These are phyloP conservation scores for Cutaneotrichosporon sp. DNA, from an alignment of 1,284 basidiomycete genomes.

Conservation along the genomic window DNA sequence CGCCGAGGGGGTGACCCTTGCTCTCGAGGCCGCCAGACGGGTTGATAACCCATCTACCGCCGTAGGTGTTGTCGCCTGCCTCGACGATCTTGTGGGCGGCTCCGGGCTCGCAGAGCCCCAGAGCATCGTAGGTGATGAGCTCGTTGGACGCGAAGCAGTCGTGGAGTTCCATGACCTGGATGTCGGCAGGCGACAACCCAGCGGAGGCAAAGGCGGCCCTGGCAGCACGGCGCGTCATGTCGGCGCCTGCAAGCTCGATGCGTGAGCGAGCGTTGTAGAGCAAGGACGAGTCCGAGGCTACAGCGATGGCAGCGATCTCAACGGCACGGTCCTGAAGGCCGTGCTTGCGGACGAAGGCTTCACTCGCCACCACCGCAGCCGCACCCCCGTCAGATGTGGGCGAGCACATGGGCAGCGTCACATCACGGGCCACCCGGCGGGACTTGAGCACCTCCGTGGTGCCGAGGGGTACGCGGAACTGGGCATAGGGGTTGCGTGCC, in stretches of 20 bases:
- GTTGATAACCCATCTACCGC: constrained; percentile 28
- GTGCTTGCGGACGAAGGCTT: constrained; percentile 22
- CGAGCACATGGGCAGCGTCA: constrained; percentile 28
- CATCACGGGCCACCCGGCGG: constrained; percentile 24
- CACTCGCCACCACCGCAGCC: constrained; percentile 18
- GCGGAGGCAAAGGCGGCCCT: constrained; percentile 20
- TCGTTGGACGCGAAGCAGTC: constrained; percentile 30
- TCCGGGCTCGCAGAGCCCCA: constrained; percentile 19
- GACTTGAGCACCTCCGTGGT: constrained; percentile 16
- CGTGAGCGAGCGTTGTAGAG: constrained; percentile 24
- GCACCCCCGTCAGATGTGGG: constrained; percentile 25
- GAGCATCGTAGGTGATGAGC: constrained; percentile 26
- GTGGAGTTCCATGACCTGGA: constrained; percentile 30
- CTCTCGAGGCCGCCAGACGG: constrained; percentile 25
- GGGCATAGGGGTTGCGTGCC: constrained; percentile 25
- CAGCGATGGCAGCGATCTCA: constrained; percentile 21
- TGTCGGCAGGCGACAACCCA: constrained; percentile 16
- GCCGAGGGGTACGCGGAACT: constrained; percentile 23
- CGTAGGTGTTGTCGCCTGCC: constrained; percentile 25
- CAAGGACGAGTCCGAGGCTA: constrained; percentile 21
- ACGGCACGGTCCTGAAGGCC: constrained; percentile 26
- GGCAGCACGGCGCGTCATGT: constrained; percentile 22
- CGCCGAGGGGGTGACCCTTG: constrained; percentile 29
- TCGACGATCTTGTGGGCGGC: constrained; percentile 24
- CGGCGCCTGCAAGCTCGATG: constrained; percentile 24